A percentile compares a stretch with the other conserved stretches of the same genome.
phyloP scores from a whole-genome alignment of 2,329 filamentous ascomycete genomes.

The Aulographum hederae region DNA sequence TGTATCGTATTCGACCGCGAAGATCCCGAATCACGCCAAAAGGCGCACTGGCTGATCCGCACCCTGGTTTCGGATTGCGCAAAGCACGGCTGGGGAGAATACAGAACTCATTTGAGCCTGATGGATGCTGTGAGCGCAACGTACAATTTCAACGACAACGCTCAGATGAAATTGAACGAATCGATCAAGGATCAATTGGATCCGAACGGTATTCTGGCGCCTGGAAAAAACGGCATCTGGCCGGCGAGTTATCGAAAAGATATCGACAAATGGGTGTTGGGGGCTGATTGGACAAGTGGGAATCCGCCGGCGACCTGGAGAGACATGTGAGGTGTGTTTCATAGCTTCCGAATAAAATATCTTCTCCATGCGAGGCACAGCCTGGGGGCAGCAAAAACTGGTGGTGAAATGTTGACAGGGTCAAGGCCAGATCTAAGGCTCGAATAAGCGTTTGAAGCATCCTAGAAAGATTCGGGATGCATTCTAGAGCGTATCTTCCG shows the following conservation, averaged over 20 bases:
- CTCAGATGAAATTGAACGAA: constrained; percentile 24
- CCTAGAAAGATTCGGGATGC: no score
- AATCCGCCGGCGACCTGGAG: no score
- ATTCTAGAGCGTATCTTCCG: no score
- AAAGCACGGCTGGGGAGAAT: constrained; percentile 25
- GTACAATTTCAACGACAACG: constrained; percentile 24
- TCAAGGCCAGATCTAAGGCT: no score
- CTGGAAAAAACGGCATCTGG: constrained; percentile 30
- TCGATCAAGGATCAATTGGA: constrained; percentile 28
- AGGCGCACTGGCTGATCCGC: constrained; percentile 19
- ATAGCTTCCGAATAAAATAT: no score
- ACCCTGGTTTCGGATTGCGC: constrained; percentile 22
- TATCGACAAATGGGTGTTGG: background rate
- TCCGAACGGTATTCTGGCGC: constrained; percentile 28
- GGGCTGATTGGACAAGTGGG: background rate
- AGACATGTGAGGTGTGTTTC: no score
- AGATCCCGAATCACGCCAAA: constrained; percentile 18
- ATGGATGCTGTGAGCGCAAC: constrained; percentile 27
- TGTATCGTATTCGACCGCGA: constrained; percentile 31
- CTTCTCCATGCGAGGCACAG: no score
- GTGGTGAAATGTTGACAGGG: no score
- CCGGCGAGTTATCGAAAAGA: constrained; percentile 9
- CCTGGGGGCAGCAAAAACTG: no score
- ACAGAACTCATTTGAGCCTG: constrained; percentile 27
- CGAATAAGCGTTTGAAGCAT: no score